Conservation (phyloP, 257 asterid species). For the Primulina eburnea region DNA sequence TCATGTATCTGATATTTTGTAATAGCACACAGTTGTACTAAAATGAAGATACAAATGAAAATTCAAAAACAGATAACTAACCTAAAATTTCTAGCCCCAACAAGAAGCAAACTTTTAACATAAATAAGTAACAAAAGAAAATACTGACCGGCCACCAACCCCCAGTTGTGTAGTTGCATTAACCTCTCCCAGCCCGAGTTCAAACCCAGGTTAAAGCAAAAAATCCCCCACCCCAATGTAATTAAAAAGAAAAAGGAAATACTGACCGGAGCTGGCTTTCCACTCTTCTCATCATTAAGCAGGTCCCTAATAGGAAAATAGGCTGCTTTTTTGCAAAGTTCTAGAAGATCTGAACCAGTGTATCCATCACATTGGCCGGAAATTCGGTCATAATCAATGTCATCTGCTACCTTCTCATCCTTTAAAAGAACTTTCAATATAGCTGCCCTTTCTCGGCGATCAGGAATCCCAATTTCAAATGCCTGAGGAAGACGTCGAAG, state of each 20-base stretch:
- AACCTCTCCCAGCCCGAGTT: background rate
- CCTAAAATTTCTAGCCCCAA: no score
- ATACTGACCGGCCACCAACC: background rate
- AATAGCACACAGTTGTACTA: no score
- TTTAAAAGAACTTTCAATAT: slow-evolving; percentile 79
- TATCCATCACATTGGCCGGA: slow-evolving; percentile 74
- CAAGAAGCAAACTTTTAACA: background rate
- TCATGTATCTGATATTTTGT: no score
- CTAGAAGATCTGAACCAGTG: slow-evolving; percentile 93
- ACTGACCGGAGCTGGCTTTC: slow-evolving; percentile 54
- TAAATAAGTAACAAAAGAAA: background rate
- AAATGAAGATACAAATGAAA: no score
- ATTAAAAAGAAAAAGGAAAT: background rate
- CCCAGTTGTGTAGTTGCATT: no score
- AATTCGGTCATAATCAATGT: slow-evolving; percentile 57
- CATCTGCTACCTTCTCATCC: slow-evolving; percentile 67
- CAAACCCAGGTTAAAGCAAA: slow-evolving; percentile 3
- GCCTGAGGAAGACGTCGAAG: slow-evolving; percentile 96
- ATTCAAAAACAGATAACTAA: no score
- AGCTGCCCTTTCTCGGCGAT: slow-evolving; percentile 57
- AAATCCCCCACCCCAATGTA: background rate
- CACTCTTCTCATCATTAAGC: slow-evolving; percentile 69
- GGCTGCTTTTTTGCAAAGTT: slow-evolving; percentile 91
- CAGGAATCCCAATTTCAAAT: slow-evolving; percentile 85
- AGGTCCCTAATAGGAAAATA: slow-evolving; percentile 80